Percentiles rank a stretch among this genome's conserved stretches.
phyloP scores from a whole-genome alignment of 805 yeast species.

The Monosporozyma siamensis region DNA sequence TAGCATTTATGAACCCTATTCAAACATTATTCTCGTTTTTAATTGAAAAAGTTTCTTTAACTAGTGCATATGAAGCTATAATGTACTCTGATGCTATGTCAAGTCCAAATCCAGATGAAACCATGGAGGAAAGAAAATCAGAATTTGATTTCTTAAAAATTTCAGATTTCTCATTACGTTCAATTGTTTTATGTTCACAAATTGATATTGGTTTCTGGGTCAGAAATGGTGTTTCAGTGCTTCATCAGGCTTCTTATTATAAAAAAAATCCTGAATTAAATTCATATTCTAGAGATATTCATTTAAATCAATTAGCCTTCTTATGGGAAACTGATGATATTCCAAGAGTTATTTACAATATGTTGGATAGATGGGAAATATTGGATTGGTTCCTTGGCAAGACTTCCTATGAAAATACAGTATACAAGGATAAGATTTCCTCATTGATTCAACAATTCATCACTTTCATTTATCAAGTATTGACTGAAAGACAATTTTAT shows the following conservation, averaged over 20 bases:
- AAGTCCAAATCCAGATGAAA: conserved; percentile 1
- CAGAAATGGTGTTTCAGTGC: conserved; percentile 53
- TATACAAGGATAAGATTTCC: conserved; percentile 38
- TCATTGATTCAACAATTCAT: conserved; percentile 74
- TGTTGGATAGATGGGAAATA: conserved; percentile 55
- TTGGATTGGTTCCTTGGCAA: conserved; percentile 39
- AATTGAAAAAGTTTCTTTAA: conserved; percentile 24
- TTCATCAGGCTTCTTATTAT: conserved; percentile 43
- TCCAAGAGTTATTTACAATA: conserved; percentile 46
- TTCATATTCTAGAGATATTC: conserved; percentile 65
- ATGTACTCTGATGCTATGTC: conserved; percentile 9
- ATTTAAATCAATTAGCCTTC: conserved; percentile 53
- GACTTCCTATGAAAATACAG: conserved; percentile 33
- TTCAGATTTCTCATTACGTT: conserved; percentile 50
- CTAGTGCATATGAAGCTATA: conserved; percentile 16
- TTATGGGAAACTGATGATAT: conserved; percentile 43
- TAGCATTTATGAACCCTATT: conserved; percentile 52
- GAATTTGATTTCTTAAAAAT: conserved; percentile 35
- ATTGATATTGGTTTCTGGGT: conserved; percentile 62
- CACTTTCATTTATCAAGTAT: conserved; percentile 54
- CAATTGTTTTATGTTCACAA: conserved; percentile 53
- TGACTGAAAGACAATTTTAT: conserved; percentile 62
- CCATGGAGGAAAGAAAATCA: not conserved
- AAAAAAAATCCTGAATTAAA: conserved; percentile 40
- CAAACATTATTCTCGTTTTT: conserved; percentile 43